Conservation (phyloP, 148 eudicot species). For the Nepenthes gracilis region DNA sequence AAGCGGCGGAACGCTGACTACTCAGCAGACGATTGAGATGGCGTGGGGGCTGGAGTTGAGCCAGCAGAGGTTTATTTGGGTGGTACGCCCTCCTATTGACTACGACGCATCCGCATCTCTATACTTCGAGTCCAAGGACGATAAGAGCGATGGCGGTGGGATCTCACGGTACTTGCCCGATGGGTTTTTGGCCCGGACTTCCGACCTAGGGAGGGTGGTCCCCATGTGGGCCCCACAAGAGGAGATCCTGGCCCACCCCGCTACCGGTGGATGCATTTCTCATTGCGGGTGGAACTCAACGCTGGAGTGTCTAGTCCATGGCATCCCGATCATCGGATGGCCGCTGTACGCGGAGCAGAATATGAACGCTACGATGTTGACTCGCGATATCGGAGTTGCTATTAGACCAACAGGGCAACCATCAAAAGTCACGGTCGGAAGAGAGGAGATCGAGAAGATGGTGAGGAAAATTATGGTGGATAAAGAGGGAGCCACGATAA, state of each 20-base stretch:
- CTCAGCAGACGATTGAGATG: conserved; percentile 18
- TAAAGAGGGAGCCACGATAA: conserved; percentile 1
- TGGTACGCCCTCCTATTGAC: conserved; percentile 23
- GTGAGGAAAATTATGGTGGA: background rate
- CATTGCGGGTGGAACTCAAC: conserved; percentile 24
- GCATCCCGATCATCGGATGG: conserved; percentile 15
- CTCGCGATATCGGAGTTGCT: background rate
- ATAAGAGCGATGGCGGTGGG: background rate
- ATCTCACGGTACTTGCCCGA: conserved; percentile 12
- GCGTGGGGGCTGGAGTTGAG: conserved; percentile 30
- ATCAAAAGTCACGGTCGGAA: background rate
- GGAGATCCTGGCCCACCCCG: conserved; percentile 16
- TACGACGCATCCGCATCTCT: conserved; percentile 7
- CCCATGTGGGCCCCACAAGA: conserved; percentile 26
- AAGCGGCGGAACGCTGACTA: conserved; percentile 16
- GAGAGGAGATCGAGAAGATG: conserved; percentile 7
- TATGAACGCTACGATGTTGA: background rate
- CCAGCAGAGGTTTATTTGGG: conserved; percentile 26
- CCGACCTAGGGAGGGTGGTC: conserved; percentile 10
- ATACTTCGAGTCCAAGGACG: conserved; percentile 4
- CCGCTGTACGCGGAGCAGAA: conserved; percentile 6
- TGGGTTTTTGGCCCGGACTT: conserved; percentile 16
- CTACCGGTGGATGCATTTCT: conserved; percentile 25
- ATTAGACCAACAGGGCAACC: background rate
- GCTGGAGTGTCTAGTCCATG: conserved; percentile 9